Evolutionary conservation across 1,284 basidiomycete species (phyloP).

Genomic region (Coriolopsis trogii): DNA sequence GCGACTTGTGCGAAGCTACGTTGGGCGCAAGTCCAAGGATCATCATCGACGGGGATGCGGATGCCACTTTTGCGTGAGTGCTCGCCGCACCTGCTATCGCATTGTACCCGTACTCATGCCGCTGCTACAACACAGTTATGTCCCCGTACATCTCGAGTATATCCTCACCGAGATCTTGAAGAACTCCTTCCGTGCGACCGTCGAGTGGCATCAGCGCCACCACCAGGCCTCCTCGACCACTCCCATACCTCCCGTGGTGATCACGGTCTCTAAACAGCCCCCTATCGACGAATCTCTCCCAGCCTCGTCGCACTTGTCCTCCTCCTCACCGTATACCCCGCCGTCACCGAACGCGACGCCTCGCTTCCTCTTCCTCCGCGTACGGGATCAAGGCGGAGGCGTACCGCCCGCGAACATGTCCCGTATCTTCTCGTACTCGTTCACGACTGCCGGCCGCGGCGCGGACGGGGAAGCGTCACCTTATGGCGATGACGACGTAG

Average conservation of each 20-base stretch:
- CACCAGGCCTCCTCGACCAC: slow-evolving; percentile 38
- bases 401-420: slow-evolving; percentile 75
- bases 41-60: slow-evolving; percentile 67
- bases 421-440: slow-evolving; percentile 88
- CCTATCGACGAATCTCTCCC: neutral
- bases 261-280: slow-evolving; percentile 71
- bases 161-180: slow-evolving; percentile 87
- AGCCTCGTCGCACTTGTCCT: slow-evolving; percentile 1
- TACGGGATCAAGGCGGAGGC: slow-evolving; percentile 88
- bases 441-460: slow-evolving; percentile 72
- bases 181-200: slow-evolving; percentile 88
- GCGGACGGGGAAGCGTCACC: slow-evolving; percentile 35
- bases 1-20: slow-evolving; percentile 85
- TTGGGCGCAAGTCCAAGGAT: slow-evolving; percentile 74
- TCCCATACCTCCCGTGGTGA: slow-evolving; percentile 63
- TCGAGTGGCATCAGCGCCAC: slow-evolving; percentile 66
- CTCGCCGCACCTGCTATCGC: neutral
- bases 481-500: slow-evolving; percentile 45
- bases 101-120: neutral
- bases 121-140: slow-evolving; percentile 57
- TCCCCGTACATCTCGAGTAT: slow-evolving; percentile 90
- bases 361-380: slow-evolving; percentile 71
- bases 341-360: slow-evolving; percentile 11
- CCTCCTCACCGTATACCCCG: neutral
- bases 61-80: slow-evolving; percentile 79